Conservation (phyloP, 2,329 filamentous ascomycete species). For the Epichloe aotearoae region DNA sequence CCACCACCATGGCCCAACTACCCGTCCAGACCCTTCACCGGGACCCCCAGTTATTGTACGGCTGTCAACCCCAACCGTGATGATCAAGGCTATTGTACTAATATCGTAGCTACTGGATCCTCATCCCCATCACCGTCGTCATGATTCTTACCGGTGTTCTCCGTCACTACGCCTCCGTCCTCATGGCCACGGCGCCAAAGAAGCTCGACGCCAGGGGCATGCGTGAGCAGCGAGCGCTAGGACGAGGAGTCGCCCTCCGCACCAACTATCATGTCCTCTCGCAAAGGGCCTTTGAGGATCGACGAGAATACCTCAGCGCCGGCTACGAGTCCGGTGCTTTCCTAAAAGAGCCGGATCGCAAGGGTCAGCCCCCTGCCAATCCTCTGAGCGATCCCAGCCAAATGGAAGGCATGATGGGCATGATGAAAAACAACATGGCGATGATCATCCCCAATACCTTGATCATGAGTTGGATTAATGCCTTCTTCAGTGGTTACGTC, state of each 20-base stretch:
- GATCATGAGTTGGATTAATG: conserved; percentile 99
- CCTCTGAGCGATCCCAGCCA: conserved; percentile 89
- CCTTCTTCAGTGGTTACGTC: conserved; percentile 95
- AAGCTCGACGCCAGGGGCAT: conserved; percentile 61
- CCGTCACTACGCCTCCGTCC: conserved; percentile 88
- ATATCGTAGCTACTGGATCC: conserved; percentile 80
- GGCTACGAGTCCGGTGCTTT: conserved; percentile 79
- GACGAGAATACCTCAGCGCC: conserved; percentile 68
- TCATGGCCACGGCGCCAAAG: conserved; percentile 78
- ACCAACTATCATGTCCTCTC: conserved; percentile 72
- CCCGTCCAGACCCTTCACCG: conserved; percentile 90
- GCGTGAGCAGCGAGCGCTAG: conserved; percentile 74
- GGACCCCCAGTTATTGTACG: conserved; percentile 93
- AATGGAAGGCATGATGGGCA: conserved; percentile 99
- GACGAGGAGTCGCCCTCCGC: conserved; percentile 75
- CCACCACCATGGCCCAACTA: conserved; percentile 59
- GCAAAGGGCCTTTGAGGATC: conserved; percentile 59
- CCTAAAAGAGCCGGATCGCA: conserved; percentile 75
- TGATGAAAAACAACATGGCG: conserved; percentile 99
- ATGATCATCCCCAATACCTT: conserved; percentile 99
- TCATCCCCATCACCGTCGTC: conserved; percentile 91
- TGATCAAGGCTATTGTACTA: neutral
- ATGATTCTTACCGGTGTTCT: conserved; percentile 96
- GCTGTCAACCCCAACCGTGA: conserved; percentile 4
- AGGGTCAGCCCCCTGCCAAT: conserved; percentile 85